These are phyloP conservation scores for Candida vartiovaarae DNA, from an alignment of 805 yeast genomes.

Conservation along the genomic window DNA sequence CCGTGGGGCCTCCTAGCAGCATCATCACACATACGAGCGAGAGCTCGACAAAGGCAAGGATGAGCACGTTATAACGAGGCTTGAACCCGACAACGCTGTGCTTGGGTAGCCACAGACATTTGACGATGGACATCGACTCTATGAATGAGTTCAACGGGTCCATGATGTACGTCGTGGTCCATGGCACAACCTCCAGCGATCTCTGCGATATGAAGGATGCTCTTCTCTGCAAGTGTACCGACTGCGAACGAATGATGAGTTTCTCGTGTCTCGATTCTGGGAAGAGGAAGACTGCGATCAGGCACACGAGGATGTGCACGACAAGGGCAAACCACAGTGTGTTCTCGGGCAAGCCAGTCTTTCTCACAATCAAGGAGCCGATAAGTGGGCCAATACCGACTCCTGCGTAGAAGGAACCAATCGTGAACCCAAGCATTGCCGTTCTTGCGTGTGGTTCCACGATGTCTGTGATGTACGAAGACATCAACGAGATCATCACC, in stretches of 20 bases:
- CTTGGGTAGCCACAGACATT: conserved; percentile 45
- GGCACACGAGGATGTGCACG: conserved; percentile 27
- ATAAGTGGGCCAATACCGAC: conserved; percentile 58
- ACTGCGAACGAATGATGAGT: conserved; percentile 47
- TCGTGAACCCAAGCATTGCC: conserved; percentile 48
- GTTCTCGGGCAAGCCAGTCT: conserved; percentile 21
- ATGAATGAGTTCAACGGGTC: background rate
- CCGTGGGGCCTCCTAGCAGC: conserved; percentile 34
- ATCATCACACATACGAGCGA: conserved; percentile 32
- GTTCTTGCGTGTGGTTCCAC: conserved; percentile 55
- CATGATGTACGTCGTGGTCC: background rate
- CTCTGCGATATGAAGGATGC: conserved; percentile 27
- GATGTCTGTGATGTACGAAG: conserved; percentile 71
- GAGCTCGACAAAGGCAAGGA: conserved; percentile 42
- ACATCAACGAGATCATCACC: conserved; percentile 48
- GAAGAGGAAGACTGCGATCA: conserved; percentile 33
- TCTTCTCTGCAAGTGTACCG: conserved; percentile 24
- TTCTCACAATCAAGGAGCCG: conserved; percentile 36
- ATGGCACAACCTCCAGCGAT: background rate
- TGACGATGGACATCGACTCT: conserved; percentile 35
- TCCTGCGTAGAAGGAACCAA: conserved; percentile 55
- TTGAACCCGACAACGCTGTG: conserved; percentile 23
- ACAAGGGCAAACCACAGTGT: conserved; percentile 27
- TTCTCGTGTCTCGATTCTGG: conserved; percentile 59
- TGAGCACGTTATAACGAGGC: conserved; percentile 41